Base-by-base conservation (phyloP, 805 yeast genomes). In the Yamadazyma endophytica region DNA sequence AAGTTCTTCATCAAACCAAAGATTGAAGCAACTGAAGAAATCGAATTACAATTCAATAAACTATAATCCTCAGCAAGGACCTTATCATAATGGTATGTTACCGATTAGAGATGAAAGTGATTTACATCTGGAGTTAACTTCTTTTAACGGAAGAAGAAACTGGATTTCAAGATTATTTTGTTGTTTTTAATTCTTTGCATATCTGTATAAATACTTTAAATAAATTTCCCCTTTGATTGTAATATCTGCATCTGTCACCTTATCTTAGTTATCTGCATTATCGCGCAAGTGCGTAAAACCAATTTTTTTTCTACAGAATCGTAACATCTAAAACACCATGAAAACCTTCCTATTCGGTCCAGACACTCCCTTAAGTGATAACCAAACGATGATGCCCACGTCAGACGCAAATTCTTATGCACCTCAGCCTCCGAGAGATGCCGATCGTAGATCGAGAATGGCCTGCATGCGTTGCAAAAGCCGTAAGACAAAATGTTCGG, bases 91-190 rank as follows among this genome's bases (percentile, higher is more conserved):
- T 35, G 65, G 63, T 2, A 46, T 56, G 50, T 33, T 48, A 20
- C 58, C 61, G 1, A 56, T 53, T 16, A 43, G 58, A 22, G 65
- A 61, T 33, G 64, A 63, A 24, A 56, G 56, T 11, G 66, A 58
- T 34, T 52, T 61, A 37, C 68, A 59, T 43, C 55, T 65, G 2
- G 68, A 60, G 29, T 50, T 55, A n/a, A 55, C 64, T 11, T 57
- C 62, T 40, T 61, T 54, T 33, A 42, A 48, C 17, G 42, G 33
- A 25, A 23, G 44, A 29, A 42, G 49, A 12, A 26, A 29, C 17
- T 41, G 45, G 37, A 24, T 31, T 12, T 19, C 29, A 15, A 27
- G 24, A 18, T 14, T 17, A 5, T 46, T 43, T 21, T 46, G 44
- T 24, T 45, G 47, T 21, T 43, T 39, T 15, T 42, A 30, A 15